Evolutionary conservation across 2,329 filamentous ascomycete species (phyloP).

Genomic region (Juglanconis oblonga): DNA sequence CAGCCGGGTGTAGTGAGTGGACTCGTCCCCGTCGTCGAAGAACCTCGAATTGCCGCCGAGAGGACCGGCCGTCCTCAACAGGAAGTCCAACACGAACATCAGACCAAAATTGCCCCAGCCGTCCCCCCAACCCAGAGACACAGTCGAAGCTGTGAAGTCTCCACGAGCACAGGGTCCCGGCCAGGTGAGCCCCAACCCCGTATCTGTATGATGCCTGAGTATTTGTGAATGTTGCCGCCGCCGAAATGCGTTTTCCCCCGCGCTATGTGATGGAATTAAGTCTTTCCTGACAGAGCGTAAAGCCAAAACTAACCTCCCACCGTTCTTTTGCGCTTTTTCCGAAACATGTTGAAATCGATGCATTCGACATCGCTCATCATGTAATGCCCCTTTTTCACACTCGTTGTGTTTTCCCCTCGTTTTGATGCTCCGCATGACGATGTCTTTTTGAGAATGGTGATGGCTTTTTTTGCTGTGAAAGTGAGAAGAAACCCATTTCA

Average conservation of each 20-base stretch:
- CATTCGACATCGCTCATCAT: background rate
- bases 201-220: slow-evolving; percentile 1
- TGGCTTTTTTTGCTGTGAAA: background rate
- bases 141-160: background rate
- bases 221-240: slow-evolving; percentile 11
- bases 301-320: slow-evolving; percentile 9
- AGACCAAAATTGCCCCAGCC: background rate
- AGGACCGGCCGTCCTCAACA: background rate
- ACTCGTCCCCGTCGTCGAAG: too few relatives aligned
- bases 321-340: slow-evolving; percentile 6
- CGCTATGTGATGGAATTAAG: slow-evolving; percentile 11
- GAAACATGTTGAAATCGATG: slow-evolving; percentile 5
- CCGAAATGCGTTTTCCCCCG: slow-evolving; percentile 10
- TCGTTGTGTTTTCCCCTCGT: slow-evolving; percentile 4
- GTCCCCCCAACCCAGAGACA: background rate
- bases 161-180: background rate
- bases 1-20: too few relatives aligned
- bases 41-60: too few relatives aligned
- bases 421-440: slow-evolving; percentile 1
- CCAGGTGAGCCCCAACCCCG: background rate
- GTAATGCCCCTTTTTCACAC: slow-evolving; percentile 3
- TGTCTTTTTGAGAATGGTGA: background rate
- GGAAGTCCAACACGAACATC: background rate
- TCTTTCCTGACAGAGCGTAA: slow-evolving; percentile 7
- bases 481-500: slow-evolving; percentile 1